phyloP scores from a whole-genome alignment of 2,329 filamentous ascomycete genomes.

The Ascochyta clinopodiicola region DNA sequence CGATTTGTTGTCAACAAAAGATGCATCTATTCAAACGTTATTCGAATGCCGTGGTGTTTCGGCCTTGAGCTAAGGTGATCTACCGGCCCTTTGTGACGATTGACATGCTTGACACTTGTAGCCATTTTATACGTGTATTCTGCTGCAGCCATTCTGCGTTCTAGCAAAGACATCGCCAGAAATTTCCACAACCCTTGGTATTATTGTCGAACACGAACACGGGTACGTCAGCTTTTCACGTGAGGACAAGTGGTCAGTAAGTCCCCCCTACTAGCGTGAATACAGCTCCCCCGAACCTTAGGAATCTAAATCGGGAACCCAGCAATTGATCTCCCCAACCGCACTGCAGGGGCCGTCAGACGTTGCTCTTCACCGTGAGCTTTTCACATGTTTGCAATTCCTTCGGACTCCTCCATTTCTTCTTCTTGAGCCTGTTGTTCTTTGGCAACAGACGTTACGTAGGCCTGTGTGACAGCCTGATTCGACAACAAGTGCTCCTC shows the following conservation, averaged over 20 bases:
- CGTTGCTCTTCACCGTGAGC: conserved; percentile 22
- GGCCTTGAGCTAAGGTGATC: conserved; percentile 9
- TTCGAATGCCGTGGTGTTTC: conserved; percentile 3
- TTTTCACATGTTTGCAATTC: conserved; percentile 20
- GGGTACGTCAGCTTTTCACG: conserved; percentile 11
- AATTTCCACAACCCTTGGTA: background rate
- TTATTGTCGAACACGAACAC: conserved; percentile 6
- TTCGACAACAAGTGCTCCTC: conserved; percentile 1
- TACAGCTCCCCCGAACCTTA: conserved; percentile 24
- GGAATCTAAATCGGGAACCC: conserved; percentile 38
- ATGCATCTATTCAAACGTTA: background rate
- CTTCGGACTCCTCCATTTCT: conserved; percentile 19
- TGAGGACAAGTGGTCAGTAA: conserved; percentile 26
- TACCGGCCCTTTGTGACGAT: conserved; percentile 7
- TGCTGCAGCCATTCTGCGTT: background rate
- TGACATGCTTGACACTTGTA: background rate
- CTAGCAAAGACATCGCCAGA: too few relatives aligned
- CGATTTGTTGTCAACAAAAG: conserved; percentile 17
- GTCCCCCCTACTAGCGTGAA: conserved; percentile 22
- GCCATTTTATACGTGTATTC: background rate
- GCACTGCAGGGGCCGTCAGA: conserved; percentile 31
- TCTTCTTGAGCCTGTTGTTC: conserved; percentile 17
- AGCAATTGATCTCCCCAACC: conserved; percentile 22
- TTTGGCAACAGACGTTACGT: conserved; percentile 6
- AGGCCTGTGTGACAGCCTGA: conserved; percentile 14